Evolutionary conservation across 2,329 filamentous ascomycete species (phyloP), one percentile per base, ranked within the genome.

Genomic region (Rasamsonia emersonii): DNA sequence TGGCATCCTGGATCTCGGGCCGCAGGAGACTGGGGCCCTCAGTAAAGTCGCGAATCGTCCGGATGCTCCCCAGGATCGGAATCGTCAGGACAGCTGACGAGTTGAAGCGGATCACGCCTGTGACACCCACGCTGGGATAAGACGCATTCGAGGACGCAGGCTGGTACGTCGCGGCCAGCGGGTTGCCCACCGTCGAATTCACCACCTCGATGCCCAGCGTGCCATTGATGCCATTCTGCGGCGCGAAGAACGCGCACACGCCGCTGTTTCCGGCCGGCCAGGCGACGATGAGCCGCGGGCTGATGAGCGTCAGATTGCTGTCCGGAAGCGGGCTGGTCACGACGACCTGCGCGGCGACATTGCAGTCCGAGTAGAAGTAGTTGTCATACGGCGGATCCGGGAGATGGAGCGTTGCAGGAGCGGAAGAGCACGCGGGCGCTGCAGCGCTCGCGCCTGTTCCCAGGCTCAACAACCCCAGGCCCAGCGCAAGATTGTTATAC

Each of bases 251-350:
- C 0, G 67, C 58, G 4, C 67, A 67, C 16, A 71, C 60, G 1
- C 77, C 77, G 32, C 75, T 79, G 43, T 80, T 76, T 2, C 77
- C 77, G 6, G 75, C 72, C 5, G 77, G 75, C 75, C 75, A 81
- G 6, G 76, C 77, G 58, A 73, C 53, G 8, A 77, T 59, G 14
- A 81, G 51, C n/a, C 76, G 62, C 6, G 75, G 75, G 0, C 65
- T 61, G 37, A 77, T 71, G 19, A 74, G 57, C 1, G 58, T 65
- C 1, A 77, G 54, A 42, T 77, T 65, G 35, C 68, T 75, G 10
- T 66, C 61, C 2, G 62, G 44, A 0, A 68, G 50, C 9, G 76
- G 75, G 37, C 64, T 77, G 0, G 75, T 79, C 1, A 80, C 57
- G 1, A 81, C 68, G 0, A 75, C 71, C 41, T 80, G 76, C 4